Evolutionary conservation across 805 yeast genomes (phyloP).

Genomic region (Wickerhamiella musiphila): DNA sequence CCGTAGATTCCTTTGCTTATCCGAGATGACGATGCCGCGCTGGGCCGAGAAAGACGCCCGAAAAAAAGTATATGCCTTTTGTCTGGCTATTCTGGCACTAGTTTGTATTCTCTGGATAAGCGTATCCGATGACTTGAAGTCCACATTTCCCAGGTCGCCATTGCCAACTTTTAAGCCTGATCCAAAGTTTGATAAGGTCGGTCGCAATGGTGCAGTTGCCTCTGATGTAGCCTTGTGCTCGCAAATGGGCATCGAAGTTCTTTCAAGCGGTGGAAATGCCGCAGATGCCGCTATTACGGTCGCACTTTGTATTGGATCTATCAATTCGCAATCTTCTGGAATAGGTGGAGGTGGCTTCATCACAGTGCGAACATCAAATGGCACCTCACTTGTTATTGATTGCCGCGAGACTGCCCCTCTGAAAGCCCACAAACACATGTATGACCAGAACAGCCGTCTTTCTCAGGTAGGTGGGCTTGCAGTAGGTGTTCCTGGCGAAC

Average conservation of each 20-base stretch:
- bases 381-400: slow-evolving; percentile 47
- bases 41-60: background rate
- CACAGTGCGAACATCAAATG: slow-evolving; percentile 28
- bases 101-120: background rate
- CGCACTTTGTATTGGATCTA: slow-evolving; percentile 72
- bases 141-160: slow-evolving; percentile 3
- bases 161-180: slow-evolving; percentile 13
- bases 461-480: slow-evolving; percentile 77
- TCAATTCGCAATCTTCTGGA: slow-evolving; percentile 72
- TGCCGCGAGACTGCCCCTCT: slow-evolving; percentile 82
- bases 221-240: slow-evolving; percentile 52
- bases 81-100: background rate
- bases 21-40: too few relatives aligned
- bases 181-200: slow-evolving; percentile 10
- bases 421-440: slow-evolving; percentile 49
- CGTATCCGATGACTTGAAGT: too few relatives aligned
- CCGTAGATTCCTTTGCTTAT: too few relatives aligned
- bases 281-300: slow-evolving; percentile 89
- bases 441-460: slow-evolving; percentile 24
- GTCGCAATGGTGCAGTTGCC: slow-evolving; percentile 43
- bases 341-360: slow-evolving; percentile 88
- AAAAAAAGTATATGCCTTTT: background rate
- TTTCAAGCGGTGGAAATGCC: slow-evolving; percentile 49
- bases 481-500: slow-evolving; percentile 79
- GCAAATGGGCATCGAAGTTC: slow-evolving; percentile 38